Evolutionary conservation across 495 filamentous ascomycete genomes (phyloP).

Genomic region (Viridothelium virens): DNA sequence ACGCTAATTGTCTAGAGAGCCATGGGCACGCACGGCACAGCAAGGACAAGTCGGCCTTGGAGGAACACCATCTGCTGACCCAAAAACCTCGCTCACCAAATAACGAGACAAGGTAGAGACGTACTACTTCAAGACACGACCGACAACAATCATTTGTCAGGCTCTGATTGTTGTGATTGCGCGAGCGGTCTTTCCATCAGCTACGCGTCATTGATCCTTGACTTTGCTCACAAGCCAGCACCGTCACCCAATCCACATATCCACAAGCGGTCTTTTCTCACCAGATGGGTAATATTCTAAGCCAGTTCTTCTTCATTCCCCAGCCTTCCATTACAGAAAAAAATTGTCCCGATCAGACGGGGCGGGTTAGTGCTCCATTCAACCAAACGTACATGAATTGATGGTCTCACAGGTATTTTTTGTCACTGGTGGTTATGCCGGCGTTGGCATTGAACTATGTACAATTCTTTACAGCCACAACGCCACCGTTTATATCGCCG

Average conservation of each 20-base stretch:
- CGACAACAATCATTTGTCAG: background rate
- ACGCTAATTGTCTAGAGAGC: background rate
- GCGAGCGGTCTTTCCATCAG: background rate
- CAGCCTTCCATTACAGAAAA: slow-evolving; percentile 18
- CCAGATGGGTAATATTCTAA: background rate
- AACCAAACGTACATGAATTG: background rate
- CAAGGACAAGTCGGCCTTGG: background rate
- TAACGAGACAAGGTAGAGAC: background rate
- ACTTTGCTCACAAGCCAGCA: background rate
- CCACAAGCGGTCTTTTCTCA: background rate
- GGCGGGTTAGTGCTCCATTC: slow-evolving; percentile 1
- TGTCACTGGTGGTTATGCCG: slow-evolving; percentile 40
- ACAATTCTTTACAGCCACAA: slow-evolving; percentile 36
- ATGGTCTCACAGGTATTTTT: slow-evolving; percentile 27
- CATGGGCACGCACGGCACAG: background rate
- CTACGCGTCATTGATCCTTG: background rate
- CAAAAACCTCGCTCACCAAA: background rate
- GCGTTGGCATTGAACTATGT: background rate
- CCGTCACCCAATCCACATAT: no score
- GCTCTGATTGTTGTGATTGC: background rate
- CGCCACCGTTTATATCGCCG: slow-evolving; percentile 39
- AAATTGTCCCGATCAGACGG: slow-evolving; percentile 22
- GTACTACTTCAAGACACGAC: background rate
- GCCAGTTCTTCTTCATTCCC: slow-evolving; percentile 20
- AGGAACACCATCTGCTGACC: background rate